These are phyloP conservation scores for Fraxinus americana DNA, from an alignment of 257 asterid genomes.

Conservation along the genomic window DNA sequence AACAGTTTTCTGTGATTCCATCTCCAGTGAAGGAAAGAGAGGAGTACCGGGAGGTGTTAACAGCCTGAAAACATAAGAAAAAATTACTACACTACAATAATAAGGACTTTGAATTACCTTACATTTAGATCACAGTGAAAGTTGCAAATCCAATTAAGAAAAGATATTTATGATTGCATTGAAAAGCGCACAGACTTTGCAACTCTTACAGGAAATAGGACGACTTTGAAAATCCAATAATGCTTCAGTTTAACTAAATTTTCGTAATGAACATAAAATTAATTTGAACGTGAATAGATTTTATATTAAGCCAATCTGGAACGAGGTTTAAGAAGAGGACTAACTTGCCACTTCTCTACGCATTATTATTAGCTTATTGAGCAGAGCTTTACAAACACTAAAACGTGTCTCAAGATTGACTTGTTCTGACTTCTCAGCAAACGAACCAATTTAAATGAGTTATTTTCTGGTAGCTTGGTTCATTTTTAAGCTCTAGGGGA, in stretches of 20 bases:
- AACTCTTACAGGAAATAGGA: neutral
- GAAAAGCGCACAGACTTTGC: neutral
- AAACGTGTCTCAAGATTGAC: neutral
- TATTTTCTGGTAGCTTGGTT: slow-evolving; percentile 1
- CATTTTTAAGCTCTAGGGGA: neutral
- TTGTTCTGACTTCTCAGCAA: neutral
- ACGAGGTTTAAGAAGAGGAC: neutral
- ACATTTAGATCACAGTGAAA: slow-evolving; percentile 19
- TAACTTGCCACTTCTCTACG: neutral
- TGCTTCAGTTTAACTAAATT: neutral
- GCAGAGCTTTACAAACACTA: neutral
- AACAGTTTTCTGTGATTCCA: slow-evolving; percentile 80
- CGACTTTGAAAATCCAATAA: too few relatives aligned
- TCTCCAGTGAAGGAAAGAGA: slow-evolving; percentile 92
- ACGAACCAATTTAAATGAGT: neutral
- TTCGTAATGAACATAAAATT: neutral
- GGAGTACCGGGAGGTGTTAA: slow-evolving; percentile 99
- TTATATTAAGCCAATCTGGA: neutral
- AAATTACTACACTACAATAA: slow-evolving; percentile 14
- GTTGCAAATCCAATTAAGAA: slow-evolving; percentile 6
- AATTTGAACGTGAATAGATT: neutral
- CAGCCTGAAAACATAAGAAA: slow-evolving; percentile 67
- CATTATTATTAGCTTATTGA: neutral
- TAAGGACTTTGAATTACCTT: slow-evolving; percentile 11
- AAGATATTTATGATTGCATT: neutral